Base-by-base conservation (phyloP, 108 stramenopile species). In the Fistulifera pelliculosa region DNA sequence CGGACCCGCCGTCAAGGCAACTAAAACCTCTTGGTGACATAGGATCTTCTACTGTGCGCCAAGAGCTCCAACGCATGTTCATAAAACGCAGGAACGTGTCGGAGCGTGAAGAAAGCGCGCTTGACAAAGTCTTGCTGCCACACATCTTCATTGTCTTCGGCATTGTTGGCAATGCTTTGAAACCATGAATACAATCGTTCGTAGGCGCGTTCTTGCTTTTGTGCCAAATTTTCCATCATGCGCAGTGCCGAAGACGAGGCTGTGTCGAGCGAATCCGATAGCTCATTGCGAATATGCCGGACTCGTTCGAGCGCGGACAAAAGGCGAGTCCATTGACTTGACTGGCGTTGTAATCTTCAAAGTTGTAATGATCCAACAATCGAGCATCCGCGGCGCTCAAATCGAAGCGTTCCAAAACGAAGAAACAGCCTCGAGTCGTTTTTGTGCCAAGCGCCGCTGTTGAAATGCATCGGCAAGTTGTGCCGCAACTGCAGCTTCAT, bases 101-200 rank as follows among this genome's bases (percentile, higher is more conserved):
- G 64, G 11, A 93, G 60, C 0, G 78, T 73, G 25, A 65, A 40
- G 14, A 93, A 58, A 39, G 81, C 56, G 14, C 65, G 58, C 1
- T 73, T 70, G 6, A 84, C 58, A 49, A 89, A 72, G n/a, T 81
- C 75, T 59, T 89, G 76, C 19, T 64, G 52, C 22, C 78, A 66
- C 0, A 79, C 71, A 58, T 87, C 87, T 47, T 89, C 91, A 19
- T 54, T 62, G 60, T 89, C 87, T 14, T 76, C 58, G 68, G 57
- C 70, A 23, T 43, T 56, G 38, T 18, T 39, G 28, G 21, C 52
- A 28, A 38, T 19, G 1, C 54, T 68, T 60, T 86, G 84, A 22
- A 93, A 41, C 71, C 85, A 88, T 51, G 80, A 82, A 60, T 93
- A 93, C 39, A 93, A 65, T 27, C 86, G 79, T 65, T 93, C 91